A percentile compares a stretch with the other conserved stretches of the same genome.
These are phyloP conservation scores for Colletotrichum cuscutae DNA, from an alignment of 2,329 filamentous ascomycete species.

Conservation along the genomic window DNA sequence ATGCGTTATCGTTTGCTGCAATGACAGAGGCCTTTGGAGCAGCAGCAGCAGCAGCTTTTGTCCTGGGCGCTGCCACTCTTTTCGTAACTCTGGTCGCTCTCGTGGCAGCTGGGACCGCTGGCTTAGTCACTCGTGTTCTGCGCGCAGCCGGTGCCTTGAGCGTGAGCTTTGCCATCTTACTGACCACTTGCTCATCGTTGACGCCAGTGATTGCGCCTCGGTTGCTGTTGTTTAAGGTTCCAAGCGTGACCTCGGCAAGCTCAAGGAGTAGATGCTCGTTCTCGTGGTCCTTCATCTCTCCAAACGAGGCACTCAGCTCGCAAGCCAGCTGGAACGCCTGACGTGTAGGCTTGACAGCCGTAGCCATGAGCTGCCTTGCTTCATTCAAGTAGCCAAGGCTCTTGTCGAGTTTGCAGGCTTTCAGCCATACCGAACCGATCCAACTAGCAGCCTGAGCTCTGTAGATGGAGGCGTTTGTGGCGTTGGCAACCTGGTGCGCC, in stretches of 20 bases:
- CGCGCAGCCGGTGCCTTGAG: conserved; percentile 39
- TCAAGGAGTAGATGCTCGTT: conserved; percentile 55
- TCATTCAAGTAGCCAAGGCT: conserved; percentile 65
- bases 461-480: conserved; percentile 71
- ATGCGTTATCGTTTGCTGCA: background rate
- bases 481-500: conserved; percentile 79
- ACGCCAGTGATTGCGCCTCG: conserved; percentile 11
- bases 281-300: conserved; percentile 57
- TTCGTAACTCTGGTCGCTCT: conserved; percentile 12
- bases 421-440: conserved; percentile 65
- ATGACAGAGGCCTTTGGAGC: conserved; percentile 30
- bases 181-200: conserved; percentile 46
- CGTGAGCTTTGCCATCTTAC: conserved; percentile 46
- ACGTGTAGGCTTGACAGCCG: conserved; percentile 55
- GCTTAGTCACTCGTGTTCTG: conserved; percentile 35
- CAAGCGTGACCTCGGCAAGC: conserved; percentile 59
- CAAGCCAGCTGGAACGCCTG: conserved; percentile 60
- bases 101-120: conserved; percentile 35
- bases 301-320: conserved; percentile 66
- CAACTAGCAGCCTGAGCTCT: conserved; percentile 64
- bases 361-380: conserved; percentile 59
- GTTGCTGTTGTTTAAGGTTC: conserved; percentile 19
- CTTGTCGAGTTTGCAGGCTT: conserved; percentile 68
- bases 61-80: conserved; percentile 38
- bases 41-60: conserved; percentile 38